phyloP scores from a whole-genome alignment of 2,329 filamentous ascomycete species.

The Aspergillus bombycis region DNA sequence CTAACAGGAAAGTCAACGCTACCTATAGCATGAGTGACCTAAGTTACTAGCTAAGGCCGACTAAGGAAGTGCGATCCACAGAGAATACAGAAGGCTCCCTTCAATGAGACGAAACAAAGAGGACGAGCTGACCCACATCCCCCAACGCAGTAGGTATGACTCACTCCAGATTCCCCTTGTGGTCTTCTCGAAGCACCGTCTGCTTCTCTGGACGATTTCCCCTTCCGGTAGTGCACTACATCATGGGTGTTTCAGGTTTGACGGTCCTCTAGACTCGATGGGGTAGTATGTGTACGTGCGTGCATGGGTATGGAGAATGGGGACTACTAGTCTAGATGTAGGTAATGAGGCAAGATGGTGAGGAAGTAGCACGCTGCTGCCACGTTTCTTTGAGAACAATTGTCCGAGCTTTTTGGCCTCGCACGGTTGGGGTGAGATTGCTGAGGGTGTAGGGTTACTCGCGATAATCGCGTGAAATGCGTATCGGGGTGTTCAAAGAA shows the following conservation, averaged over 20 bases:
- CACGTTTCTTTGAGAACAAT: conserved; percentile 13
- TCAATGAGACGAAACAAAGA: conserved; percentile 11
- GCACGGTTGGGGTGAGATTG: neutral
- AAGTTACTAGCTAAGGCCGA: neutral
- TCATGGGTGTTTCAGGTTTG: conserved; percentile 6
- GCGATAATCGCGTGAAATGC: conserved; percentile 13
- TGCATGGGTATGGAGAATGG: neutral
- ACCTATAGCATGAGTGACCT: neutral
- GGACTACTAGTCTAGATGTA: neutral
- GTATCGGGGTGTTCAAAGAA: neutral
- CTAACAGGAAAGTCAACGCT: conserved; percentile 1
- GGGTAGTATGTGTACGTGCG: conserved; percentile 11
- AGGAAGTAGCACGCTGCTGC: conserved; percentile 2
- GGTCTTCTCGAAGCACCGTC: conserved; percentile 9
- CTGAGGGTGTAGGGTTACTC: conserved; percentile 5
- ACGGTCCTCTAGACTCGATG: conserved; percentile 2
- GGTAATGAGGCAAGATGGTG: neutral
- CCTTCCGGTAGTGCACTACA: conserved; percentile 2
- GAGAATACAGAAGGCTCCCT: neutral
- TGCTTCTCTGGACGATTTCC: conserved; percentile 8
- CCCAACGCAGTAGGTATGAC: conserved; percentile 9
- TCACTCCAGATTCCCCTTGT: conserved; percentile 3
- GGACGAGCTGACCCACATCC: conserved; percentile 3
- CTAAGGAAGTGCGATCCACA: neutral
- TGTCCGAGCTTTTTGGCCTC: neutral